phyloP scores from a whole-genome alignment of 2,329 filamentous ascomycete species.

The Trichoderma brevicompactum region DNA sequence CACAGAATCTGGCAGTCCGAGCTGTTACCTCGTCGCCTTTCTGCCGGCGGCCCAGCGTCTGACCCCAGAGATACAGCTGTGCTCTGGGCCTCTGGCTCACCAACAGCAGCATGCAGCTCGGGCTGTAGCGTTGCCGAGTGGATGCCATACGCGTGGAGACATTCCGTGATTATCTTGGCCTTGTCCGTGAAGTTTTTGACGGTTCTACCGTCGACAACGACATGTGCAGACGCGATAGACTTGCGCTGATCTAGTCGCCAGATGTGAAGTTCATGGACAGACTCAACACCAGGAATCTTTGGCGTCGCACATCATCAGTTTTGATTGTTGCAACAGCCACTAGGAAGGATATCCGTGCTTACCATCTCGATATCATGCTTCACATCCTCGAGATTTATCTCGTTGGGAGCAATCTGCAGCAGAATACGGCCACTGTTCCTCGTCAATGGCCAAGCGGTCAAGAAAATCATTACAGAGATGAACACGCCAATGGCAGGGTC shows the following conservation, averaged over 20 bases:
- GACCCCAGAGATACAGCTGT: slow-evolving; percentile 28
- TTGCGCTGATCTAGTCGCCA: slow-evolving; percentile 75
- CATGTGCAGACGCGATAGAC: slow-evolving; percentile 69
- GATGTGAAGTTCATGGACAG: slow-evolving; percentile 73
- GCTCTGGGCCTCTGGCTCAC: slow-evolving; percentile 14
- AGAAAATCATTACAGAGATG: slow-evolving; percentile 74
- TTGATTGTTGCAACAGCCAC: neutral
- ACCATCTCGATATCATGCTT: slow-evolving; percentile 71
- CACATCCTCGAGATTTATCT: slow-evolving; percentile 64
- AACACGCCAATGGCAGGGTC: slow-evolving; percentile 71
- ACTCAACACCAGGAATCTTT: slow-evolving; percentile 67
- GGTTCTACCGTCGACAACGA: slow-evolving; percentile 63
- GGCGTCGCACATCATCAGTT: neutral
- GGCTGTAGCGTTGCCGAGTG: slow-evolving; percentile 74
- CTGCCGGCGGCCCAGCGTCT: slow-evolving; percentile 30
- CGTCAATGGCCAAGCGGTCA: slow-evolving; percentile 65
- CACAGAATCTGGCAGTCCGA: slow-evolving; percentile 56
- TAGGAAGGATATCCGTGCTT: neutral
- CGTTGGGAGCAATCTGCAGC: slow-evolving; percentile 66
- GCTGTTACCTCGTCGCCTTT: slow-evolving; percentile 32
- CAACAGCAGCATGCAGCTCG: slow-evolving; percentile 48
- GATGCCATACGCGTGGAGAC: slow-evolving; percentile 73
- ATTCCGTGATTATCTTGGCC: slow-evolving; percentile 67
- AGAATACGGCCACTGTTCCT: slow-evolving; percentile 67
- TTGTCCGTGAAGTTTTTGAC: slow-evolving; percentile 63